A percentile compares a stretch with the other conserved stretches of the same genome.
Conservation (phyloP, 306 rosid genomes). For the Lathyrus sativus region DNA sequence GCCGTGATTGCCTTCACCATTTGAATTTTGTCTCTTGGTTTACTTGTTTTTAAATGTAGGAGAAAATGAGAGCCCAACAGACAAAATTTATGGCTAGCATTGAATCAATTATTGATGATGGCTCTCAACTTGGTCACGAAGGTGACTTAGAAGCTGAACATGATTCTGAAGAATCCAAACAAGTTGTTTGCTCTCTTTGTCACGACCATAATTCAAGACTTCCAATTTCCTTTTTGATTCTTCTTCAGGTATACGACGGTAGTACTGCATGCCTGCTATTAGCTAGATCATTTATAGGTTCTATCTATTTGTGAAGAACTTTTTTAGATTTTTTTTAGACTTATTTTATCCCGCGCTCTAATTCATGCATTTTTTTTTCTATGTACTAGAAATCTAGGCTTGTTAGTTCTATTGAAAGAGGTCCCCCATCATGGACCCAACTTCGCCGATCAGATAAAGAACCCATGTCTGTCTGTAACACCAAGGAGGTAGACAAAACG, state of each 20-base stretch:
- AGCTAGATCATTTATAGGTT: constrained; percentile 28
- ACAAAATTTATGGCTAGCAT: constrained; percentile 82
- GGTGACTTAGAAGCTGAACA: constrained; percentile 45
- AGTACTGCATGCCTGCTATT: constrained; percentile 7
- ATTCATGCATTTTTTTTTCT: constrained; percentile 33
- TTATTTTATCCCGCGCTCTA: constrained; percentile 28
- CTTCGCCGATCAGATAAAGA: constrained; percentile 53
- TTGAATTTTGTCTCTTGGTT: constrained; percentile 30
- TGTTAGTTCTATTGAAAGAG: constrained; percentile 73
- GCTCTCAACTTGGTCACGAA: constrained; percentile 56
- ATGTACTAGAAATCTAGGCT: constrained; percentile 81
- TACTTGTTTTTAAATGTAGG: constrained; percentile 50
- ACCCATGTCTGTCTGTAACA: constrained; percentile 39
- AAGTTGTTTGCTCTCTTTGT: constrained; percentile 90
- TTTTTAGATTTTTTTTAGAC: constrained; percentile 5
- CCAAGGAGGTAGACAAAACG: constrained; percentile 48
- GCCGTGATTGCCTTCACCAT: constrained; percentile 22
- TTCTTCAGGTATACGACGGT: constrained; percentile 64
- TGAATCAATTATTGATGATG: constrained; percentile 60
- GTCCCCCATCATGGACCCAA: constrained; percentile 75
- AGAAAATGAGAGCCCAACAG: constrained; percentile 90
- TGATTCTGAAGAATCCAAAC: constrained; percentile 58
- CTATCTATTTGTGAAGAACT: constrained; percentile 18
- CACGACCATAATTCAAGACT: constrained; percentile 72
- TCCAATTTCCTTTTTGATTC: constrained; percentile 76